Percentiles rank a stretch among this genome's conserved stretches.
These are phyloP conservation scores for Pichia exigua DNA, from an alignment of 805 yeast species.

Conservation along the genomic window DNA sequence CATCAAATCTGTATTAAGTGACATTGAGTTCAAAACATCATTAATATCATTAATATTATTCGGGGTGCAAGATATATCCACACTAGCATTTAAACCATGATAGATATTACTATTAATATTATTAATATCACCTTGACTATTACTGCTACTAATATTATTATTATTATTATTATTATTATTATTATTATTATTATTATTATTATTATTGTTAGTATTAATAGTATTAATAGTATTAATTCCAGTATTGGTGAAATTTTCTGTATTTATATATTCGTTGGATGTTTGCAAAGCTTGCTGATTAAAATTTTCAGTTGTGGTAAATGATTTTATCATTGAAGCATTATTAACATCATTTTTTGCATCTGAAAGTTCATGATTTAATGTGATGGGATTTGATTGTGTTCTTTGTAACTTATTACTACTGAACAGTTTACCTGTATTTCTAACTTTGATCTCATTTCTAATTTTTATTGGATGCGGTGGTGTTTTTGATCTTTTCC, in stretches of 20 bases:
- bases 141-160: neutral
- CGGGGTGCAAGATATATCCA: neutral
- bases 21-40: constrained; percentile 23
- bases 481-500: neutral
- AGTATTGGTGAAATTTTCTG: too few species aligned
- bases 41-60: constrained; percentile 20
- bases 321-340: neutral
- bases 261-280: neutral
- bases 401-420: neutral
- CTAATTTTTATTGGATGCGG: neutral
- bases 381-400: neutral
- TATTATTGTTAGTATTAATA: neutral
- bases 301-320: neutral
- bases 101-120: neutral
- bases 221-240: too few species aligned
- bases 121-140: neutral
- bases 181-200: neutral
- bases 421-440: neutral
- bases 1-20: constrained; percentile 26
- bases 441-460: neutral
- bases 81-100: neutral
- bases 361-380: neutral
- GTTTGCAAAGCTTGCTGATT: neutral
- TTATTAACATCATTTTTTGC: neutral
- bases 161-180: neutral